These are phyloP conservation scores for Lycium ferocissimum DNA, from an alignment of 257 asterid species.

Conservation along the genomic window DNA sequence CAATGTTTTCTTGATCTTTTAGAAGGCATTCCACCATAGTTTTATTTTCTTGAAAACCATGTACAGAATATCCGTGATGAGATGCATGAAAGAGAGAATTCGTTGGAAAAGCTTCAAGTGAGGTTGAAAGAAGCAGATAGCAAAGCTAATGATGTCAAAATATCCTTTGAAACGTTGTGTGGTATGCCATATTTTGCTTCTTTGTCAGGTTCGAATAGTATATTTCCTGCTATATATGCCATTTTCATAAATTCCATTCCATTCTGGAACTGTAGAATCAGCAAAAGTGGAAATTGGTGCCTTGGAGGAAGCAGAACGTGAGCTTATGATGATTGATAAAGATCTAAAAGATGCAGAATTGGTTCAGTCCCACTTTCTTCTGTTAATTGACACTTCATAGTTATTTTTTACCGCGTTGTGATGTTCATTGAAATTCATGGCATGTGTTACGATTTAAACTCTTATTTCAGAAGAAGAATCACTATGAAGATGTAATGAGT, in stretches of 20 bases:
- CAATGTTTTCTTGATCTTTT: conserved; percentile 11
- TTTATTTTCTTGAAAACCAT: conserved; percentile 34
- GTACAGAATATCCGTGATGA: conserved; percentile 67
- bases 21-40: conserved; percentile 4
- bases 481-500: conserved; percentile 63
- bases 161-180: conserved; percentile 58
- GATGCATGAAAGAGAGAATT: conserved; percentile 54
- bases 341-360: conserved; percentile 55
- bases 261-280: conserved; percentile 56
- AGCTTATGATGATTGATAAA: conserved; percentile 58
- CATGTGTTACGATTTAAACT: conserved; percentile 18
- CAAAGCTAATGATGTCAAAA: conserved; percentile 55
- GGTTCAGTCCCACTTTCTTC: conserved; percentile 45
- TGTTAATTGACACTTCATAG: conserved; percentile 32
- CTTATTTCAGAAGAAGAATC: conserved; percentile 60
- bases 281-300: conserved; percentile 72
- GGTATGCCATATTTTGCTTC: conserved; percentile 58
- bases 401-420: conserved; percentile 17
- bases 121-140: conserved; percentile 60
- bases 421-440: conserved; percentile 10
- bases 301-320: conserved; percentile 69
- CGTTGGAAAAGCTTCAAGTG: conserved; percentile 57
- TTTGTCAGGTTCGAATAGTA: conserved; percentile 20
- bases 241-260: conserved; percentile 27
- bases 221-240: conserved; percentile 27